Conservation (phyloP, 192 early-diverging fungal species). For the Geranomyces variabilis region DNA sequence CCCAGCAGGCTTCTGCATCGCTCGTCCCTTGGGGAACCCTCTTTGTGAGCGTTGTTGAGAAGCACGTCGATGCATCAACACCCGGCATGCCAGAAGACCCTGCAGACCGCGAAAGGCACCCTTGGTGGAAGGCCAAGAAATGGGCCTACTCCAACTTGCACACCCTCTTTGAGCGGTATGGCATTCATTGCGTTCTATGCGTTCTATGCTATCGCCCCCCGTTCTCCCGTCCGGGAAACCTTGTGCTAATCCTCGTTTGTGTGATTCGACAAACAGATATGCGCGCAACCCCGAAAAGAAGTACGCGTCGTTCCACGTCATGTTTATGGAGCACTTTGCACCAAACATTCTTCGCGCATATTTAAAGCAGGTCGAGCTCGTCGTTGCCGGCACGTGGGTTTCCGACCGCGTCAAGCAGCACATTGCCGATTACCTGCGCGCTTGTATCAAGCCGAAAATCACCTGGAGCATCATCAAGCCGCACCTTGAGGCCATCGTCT, state of each 20-base stretch:
- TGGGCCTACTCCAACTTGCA: constrained; percentile 89
- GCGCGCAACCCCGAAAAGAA: constrained; percentile 34
- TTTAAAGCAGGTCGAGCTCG: constrained; percentile 78
- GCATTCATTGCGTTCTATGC: no score
- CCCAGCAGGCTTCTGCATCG: constrained; percentile 66
- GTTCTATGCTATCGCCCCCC: no score
- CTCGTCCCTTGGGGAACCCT: constrained; percentile 89
- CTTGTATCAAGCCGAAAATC: constrained; percentile 83
- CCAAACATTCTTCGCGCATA: constrained; percentile 88
- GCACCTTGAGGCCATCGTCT: constrained; percentile 76
- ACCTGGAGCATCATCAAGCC: constrained; percentile 92
- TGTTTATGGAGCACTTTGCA: constrained; percentile 88
- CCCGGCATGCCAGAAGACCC: constrained; percentile 48
- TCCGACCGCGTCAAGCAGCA: constrained; percentile 71
- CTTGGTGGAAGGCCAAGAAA: constrained; percentile 93
- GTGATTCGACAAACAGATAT: constrained; percentile 2
- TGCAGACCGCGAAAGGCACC: constrained; percentile 79
- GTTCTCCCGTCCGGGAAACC: no score
- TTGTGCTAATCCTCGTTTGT: no score
- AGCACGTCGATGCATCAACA: constrained; percentile 11
- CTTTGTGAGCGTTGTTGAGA: constrained; percentile 71
- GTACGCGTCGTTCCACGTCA: constrained; percentile 70
- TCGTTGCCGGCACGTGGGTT: constrained; percentile 73
- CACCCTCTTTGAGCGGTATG: constrained; percentile 69
- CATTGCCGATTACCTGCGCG: constrained; percentile 74